phyloP scores from a whole-genome alignment of 345 rosid species.

The Sisymbrium altissimum region DNA sequence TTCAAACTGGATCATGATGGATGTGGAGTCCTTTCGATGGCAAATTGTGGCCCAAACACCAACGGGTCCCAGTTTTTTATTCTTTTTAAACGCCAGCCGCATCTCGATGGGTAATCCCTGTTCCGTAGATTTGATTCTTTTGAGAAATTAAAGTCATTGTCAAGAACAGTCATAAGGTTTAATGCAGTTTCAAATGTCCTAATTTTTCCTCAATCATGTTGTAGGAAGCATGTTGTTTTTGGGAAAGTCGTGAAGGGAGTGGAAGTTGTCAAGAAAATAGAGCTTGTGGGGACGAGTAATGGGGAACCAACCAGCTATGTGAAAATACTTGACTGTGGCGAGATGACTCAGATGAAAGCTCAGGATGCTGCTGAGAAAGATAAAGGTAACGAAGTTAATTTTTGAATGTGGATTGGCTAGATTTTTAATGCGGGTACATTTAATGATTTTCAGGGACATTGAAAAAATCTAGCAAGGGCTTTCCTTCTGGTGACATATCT shows the following conservation, averaged over 20 bases:
- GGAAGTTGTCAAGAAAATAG: conserved; percentile 77
- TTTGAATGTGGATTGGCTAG: conserved; percentile 14
- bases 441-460: conserved; percentile 50
- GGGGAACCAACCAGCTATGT: conserved; percentile 60
- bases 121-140: conserved; percentile 14
- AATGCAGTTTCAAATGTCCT: conserved; percentile 14
- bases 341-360: conserved; percentile 45
- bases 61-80: conserved; percentile 97
- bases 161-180: background rate
- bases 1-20: conserved; percentile 72
- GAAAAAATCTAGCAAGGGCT: conserved; percentile 48
- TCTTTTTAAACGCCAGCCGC: conserved; percentile 74
- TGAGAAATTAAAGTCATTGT: background rate
- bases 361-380: conserved; percentile 46
- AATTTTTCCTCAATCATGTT: conserved; percentile 5
- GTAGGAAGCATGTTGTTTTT: conserved; percentile 96
- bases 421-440: background rate
- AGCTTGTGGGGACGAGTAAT: conserved; percentile 60
- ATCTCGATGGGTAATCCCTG: conserved; percentile 84
- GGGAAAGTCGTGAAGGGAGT: conserved; percentile 86
- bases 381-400: conserved; percentile 43
- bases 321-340: conserved; percentile 75
- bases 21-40: conserved; percentile 93
- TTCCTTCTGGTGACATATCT: conserved; percentile 54
- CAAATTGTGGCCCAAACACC: conserved; percentile 88